Base-by-base conservation (phyloP, 768 basidiomycete species). In the Fomitopsis pulvina region DNA sequence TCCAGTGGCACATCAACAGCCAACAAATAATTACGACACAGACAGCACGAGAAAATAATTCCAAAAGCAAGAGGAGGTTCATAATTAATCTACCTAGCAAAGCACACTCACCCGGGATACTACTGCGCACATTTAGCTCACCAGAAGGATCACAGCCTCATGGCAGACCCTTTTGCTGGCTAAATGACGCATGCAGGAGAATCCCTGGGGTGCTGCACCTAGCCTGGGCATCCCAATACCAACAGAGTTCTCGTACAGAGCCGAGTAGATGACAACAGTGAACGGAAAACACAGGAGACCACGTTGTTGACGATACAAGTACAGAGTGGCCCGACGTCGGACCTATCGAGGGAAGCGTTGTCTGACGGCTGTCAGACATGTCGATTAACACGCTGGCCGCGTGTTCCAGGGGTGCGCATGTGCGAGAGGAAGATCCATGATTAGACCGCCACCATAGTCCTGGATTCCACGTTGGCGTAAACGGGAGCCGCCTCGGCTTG, bases 391-490 rank as follows among this genome's bases (percentile, higher is more conserved):
- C 10, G 41, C 26, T 42, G 26, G 21, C 26, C 45, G 32, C 29
- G 45, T 32, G 45, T 12, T 46, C 4, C 9, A 42, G 14, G 26
- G 18, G 10, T 22, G 26, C 20, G 41, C 41, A 22, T 22, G 22
- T 6, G 41, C 7, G 8, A 4, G 18, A 5, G 25, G 25, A 12
- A 8, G n/a, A 25, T n/a, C 21, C 18, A 11, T 5, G 37, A 25
- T 26, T 40, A 48, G 38, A 50, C 49, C 24, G 57, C 52, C 47
- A 56, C 51, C 48, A 58, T 54, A 21, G 54, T 51, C 10, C 57
- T 46, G 14, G 50, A 47, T 30, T 58, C 57, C 30, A 53, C 48
- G 45, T 50, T 49, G 37, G 25, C 52, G 48, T 52, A 55, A 28
- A 52, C 54, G 4, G 57, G 51, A 8, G 47, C 53, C 1, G 48